A percentile compares a stretch with the other conserved stretches of the same genome.
Conservation (phyloP, 495 filamentous ascomycete species). For the Symbiotaphrina buchneri region DNA sequence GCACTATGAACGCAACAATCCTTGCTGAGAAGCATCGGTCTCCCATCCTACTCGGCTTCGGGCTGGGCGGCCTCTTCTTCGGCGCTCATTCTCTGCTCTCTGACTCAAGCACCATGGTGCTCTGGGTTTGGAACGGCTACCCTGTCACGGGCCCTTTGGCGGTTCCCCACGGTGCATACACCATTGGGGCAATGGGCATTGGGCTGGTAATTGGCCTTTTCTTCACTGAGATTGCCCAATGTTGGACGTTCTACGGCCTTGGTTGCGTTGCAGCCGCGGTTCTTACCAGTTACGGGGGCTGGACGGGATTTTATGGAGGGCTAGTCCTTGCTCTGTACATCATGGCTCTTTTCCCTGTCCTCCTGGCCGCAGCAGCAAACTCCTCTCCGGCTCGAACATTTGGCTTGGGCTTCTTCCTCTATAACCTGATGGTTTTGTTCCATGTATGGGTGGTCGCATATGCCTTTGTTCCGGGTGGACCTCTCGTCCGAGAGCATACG, state of each 20-base stretch:
- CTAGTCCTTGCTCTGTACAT: slow-evolving; percentile 55
- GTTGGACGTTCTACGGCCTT: slow-evolving; percentile 63
- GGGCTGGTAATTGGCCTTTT: slow-evolving; percentile 65
- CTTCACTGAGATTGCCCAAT: slow-evolving; percentile 40
- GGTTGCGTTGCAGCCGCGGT: slow-evolving; percentile 61
- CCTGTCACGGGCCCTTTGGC: slow-evolving; percentile 78
- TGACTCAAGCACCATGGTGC: slow-evolving; percentile 96
- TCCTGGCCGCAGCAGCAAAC: slow-evolving; percentile 53
- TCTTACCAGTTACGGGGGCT: slow-evolving; percentile 57
- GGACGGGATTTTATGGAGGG: slow-evolving; percentile 80
- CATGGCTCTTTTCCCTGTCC: slow-evolving; percentile 54
- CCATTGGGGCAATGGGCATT: slow-evolving; percentile 64
- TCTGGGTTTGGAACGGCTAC: slow-evolving; percentile 98
- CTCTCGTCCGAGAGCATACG: slow-evolving; percentile 78
- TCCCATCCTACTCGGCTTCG: slow-evolving; percentile 44
- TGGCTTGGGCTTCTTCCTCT: slow-evolving; percentile 68
- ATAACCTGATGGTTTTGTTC: slow-evolving; percentile 79
- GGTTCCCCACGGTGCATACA: slow-evolving; percentile 68
- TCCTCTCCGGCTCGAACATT: slow-evolving; percentile 51
- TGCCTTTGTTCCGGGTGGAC: slow-evolving; percentile 95
- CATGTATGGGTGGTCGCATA: slow-evolving; percentile 98
- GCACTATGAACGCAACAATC: slow-evolving; percentile 18
- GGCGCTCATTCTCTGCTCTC: slow-evolving; percentile 84
- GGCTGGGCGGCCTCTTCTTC: slow-evolving; percentile 70
- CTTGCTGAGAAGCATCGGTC: slow-evolving; percentile 37